phyloP scores from a whole-genome alignment of 2,329 filamentous ascomycete species.

The Penicillium vulpinum region DNA sequence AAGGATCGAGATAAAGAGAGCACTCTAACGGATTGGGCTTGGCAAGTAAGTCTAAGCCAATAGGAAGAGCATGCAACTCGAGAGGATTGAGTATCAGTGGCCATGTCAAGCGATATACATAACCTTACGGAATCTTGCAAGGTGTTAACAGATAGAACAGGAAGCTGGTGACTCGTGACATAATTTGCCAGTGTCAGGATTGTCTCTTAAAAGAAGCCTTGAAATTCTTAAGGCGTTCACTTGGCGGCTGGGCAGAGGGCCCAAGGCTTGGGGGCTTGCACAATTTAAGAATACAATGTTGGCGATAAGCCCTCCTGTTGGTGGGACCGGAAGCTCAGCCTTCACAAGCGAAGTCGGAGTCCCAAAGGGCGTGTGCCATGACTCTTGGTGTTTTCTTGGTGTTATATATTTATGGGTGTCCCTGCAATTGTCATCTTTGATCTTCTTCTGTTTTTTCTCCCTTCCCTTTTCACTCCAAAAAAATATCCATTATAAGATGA shows the following conservation, averaged over 20 bases:
- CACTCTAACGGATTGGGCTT: neutral
- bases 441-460: neutral
- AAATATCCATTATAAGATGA: neutral
- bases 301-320: slow-evolving; percentile 3
- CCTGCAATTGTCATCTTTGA: neutral
- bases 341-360: slow-evolving; percentile 8
- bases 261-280: neutral
- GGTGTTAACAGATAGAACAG: neutral
- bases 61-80: neutral
- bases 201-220: no score
- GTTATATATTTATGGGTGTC: neutral
- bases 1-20: neutral
- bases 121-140: neutral
- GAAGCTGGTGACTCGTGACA: no score
- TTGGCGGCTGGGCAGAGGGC: neutral
- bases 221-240: neutral
- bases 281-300: neutral
- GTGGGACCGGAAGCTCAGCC: neutral
- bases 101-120: neutral
- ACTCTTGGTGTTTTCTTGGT: slow-evolving; percentile 5
- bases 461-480: neutral
- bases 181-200: neutral
- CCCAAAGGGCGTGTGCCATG: slow-evolving; percentile 4
- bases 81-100: neutral
- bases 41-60: neutral